Conservation (phyloP, 2,329 filamentous ascomycete genomes). For the Herpotrichia juniperi region DNA sequence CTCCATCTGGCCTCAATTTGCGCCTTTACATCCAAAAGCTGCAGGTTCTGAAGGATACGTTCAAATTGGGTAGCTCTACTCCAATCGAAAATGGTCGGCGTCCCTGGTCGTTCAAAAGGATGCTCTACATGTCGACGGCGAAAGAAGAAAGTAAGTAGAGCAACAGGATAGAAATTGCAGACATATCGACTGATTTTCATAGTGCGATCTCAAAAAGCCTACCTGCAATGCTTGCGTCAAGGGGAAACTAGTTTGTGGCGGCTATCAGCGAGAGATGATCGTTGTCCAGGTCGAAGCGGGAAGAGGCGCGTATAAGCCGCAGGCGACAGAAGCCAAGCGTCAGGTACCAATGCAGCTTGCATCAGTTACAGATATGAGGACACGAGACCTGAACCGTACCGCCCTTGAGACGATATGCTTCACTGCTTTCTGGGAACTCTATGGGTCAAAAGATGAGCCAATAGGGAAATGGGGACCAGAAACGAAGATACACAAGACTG, state of each 20-base stretch:
- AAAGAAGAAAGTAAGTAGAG: slow-evolving; percentile 19
- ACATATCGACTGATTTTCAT: not conserved
- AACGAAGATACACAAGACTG: not conserved
- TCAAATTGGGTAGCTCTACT: not conserved
- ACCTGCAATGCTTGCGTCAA: slow-evolving; percentile 16
- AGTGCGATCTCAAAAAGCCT: slow-evolving; percentile 19
- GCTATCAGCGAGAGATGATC: slow-evolving; percentile 17
- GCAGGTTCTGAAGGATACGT: not conserved
- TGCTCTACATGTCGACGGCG: slow-evolving; percentile 17
- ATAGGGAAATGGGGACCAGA: not conserved
- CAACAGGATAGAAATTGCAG: not conserved
- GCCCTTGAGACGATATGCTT: slow-evolving; percentile 14
- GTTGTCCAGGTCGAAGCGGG: slow-evolving; percentile 14
- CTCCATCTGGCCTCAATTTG: not conserved
- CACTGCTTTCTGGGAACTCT: slow-evolving; percentile 11
- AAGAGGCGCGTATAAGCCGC: slow-evolving; percentile 14
- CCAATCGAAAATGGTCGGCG: slow-evolving; percentile 12
- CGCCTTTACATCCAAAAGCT: not conserved
- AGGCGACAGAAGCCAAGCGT: not conserved
- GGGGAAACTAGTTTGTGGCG: slow-evolving; percentile 14
- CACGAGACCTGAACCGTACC: slow-evolving; percentile 13
- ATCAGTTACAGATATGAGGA: slow-evolving; percentile 5
- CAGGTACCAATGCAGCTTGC: not conserved
- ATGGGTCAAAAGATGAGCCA: slow-evolving; percentile 2
- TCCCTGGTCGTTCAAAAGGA: slow-evolving; percentile 22